Base-by-base conservation (phyloP, 2,329 filamentous ascomycete genomes). In the Penicillium crustosum region DNA sequence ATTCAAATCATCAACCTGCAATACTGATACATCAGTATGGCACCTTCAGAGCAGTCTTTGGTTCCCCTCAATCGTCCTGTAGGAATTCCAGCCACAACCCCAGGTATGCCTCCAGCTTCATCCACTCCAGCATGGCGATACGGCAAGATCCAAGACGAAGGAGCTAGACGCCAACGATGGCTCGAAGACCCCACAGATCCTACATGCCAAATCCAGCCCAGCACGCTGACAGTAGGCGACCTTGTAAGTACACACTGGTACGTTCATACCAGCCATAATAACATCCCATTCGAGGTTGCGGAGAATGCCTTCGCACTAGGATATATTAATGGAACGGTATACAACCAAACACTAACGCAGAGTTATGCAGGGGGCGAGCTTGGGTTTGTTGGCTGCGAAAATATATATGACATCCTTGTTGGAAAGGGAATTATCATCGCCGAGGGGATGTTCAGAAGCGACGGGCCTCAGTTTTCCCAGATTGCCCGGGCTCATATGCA, bases 401-500 rank as follows among this genome's bases (percentile, higher is more conserved):
- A 55, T 12, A 8, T 23, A 2, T 49, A 49, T 23, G 36, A 39
- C 6, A 33, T 55, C 13, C 2, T 55, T 2, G 25, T 42, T 3
- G 52, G 35, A 25, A 15, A 23, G 17, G 44, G 52, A 3, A 1
- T 55, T 1, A 19, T 55, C 5, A 17, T 49, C 15, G 52, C 36
- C 17, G 45, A 55, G 21, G 52, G 12, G 7, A 55, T 55, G 3
- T 41, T 41, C n/a, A 23, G 52, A 35, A 19, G 4, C 2, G 44
- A 55, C 6, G 52, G 52, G n/a, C 44, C 36, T 5, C 52, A 49
- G 8, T 55, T 55, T 29, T 49, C 52, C 0, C 19, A 55, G 33
- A 41, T 55, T 49, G 52, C 44, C 4, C 29, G 25, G 8, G 44
- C 52, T 19, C 19, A 35, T 17, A 19, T 49, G n/a, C 44, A 41